Conservation (phyloP, 148 eudicot species). For the Vaccinium macrocarpon region DNA sequence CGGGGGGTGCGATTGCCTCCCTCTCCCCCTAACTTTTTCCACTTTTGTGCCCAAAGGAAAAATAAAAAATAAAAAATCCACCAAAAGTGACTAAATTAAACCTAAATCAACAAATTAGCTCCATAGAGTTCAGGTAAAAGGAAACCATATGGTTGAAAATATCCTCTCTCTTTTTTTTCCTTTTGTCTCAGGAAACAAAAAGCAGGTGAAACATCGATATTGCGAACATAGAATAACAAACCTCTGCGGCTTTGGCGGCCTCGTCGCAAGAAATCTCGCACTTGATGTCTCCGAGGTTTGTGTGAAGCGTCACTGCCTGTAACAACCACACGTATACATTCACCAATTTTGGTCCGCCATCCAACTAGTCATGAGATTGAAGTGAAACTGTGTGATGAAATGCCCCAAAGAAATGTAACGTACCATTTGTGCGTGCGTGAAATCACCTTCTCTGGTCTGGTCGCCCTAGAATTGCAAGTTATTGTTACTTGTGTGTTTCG, state of each 20-base stretch:
- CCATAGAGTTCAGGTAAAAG: neutral
- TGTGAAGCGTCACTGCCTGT: conserved; percentile 86
- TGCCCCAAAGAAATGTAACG: neutral
- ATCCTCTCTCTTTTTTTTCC: neutral
- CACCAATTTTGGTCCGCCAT: neutral
- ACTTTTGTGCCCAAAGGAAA: neutral
- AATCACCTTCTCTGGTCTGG: neutral
- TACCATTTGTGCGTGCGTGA: conserved; percentile 19
- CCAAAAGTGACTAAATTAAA: neutral
- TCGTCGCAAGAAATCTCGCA: conserved; percentile 86
- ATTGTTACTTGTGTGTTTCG: neutral
- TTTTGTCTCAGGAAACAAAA: neutral
- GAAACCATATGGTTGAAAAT: neutral
- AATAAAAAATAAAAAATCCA: neutral
- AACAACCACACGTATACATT: conserved; percentile 8
- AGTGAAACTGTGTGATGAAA: conserved; percentile 10
- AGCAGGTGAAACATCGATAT: neutral
- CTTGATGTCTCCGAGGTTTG: conserved; percentile 87
- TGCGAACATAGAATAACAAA: neutral
- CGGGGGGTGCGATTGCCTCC: neutral
- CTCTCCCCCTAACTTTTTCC: neutral
- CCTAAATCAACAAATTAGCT: neutral
- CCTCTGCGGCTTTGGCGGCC: conserved; percentile 86
- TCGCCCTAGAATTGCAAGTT: neutral
- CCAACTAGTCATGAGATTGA: neutral